phyloP scores from a whole-genome alignment of 2,329 filamentous ascomycete genomes.

The Pseudogymnoascus sp. region DNA sequence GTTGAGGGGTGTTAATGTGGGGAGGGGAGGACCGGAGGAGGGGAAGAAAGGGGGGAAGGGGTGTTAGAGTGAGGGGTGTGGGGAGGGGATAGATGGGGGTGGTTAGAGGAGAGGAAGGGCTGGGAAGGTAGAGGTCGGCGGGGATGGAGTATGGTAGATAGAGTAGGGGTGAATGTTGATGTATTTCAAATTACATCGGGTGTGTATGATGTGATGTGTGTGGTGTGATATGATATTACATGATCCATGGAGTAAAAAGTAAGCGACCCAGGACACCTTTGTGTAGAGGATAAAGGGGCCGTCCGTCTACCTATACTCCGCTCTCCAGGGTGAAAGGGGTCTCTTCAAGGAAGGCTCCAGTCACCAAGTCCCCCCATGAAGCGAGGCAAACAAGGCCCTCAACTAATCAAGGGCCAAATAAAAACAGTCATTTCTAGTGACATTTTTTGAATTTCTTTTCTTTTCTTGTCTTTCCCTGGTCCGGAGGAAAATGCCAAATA shows the following conservation, averaged over 20 bases:
- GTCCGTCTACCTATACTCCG: no score
- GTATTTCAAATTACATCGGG: neutral
- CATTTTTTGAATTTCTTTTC: neutral
- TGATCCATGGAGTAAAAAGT: no score
- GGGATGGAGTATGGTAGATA: neutral
- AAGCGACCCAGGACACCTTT: no score
- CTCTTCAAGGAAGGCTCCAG: no score
- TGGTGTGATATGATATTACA: no score
- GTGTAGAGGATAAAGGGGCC: no score
- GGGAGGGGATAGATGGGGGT: neutral
- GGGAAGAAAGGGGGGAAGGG: neutral
- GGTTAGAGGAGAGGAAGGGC: neutral
- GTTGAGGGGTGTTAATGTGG: neutral
- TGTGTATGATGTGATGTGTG: neutral
- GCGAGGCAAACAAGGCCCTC: no score
- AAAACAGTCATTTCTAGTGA: no score
- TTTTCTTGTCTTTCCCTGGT: neutral
- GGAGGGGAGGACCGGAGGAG: neutral
- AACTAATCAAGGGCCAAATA: no score
- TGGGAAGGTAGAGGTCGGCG: neutral
- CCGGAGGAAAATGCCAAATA: neutral
- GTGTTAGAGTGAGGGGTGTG: neutral
- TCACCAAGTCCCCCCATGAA: no score
- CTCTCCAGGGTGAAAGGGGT: no score
- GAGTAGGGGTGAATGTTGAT: neutral